A percentile compares a stretch with the other conserved stretches of the same genome.
phyloP scores from a whole-genome alignment of 306 rosid species.

The Quercus suber region DNA sequence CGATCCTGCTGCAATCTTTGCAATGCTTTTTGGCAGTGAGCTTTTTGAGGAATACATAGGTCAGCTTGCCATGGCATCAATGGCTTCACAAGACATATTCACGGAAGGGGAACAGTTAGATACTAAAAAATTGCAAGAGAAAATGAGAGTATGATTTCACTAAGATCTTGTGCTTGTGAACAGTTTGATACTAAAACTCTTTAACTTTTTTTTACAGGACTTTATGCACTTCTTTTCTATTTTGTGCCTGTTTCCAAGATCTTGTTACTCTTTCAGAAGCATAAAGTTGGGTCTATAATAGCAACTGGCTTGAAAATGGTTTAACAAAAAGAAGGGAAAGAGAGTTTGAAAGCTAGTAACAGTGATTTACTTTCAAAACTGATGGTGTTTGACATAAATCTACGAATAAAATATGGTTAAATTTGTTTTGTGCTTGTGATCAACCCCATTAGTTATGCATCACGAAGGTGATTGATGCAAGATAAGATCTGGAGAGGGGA shows the following conservation, averaged over 20 bases:
- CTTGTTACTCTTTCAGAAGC: not conserved
- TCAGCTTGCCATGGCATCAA: slow-evolving; percentile 96
- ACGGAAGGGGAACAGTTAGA: slow-evolving; percentile 87
- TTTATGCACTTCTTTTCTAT: not conserved
- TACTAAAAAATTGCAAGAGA: slow-evolving; percentile 81
- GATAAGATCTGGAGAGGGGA: too few species aligned
- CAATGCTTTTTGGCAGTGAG: slow-evolving; percentile 99
- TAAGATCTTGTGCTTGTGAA: slow-evolving; percentile 22
- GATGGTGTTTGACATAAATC: not conserved
- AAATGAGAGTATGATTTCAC: slow-evolving; percentile 70
- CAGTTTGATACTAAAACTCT: slow-evolving; percentile 66
- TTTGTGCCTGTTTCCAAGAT: not conserved
- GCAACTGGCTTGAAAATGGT: not conserved
- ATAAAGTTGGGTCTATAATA: not conserved
- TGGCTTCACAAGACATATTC: slow-evolving; percentile 90
- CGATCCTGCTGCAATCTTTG: slow-evolving; percentile 98
- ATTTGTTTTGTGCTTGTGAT: not conserved
- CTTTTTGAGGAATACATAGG: slow-evolving; percentile 98
- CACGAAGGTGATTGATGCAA: not conserved
- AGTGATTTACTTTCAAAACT: not conserved
- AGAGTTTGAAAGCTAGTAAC: not conserved
- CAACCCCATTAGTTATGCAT: not conserved
- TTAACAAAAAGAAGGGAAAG: not conserved
- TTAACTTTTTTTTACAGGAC: not conserved
- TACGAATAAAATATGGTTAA: not conserved